Conservation (phyloP, 1,284 basidiomycete species). For the Trichosporon sp. region DNA sequence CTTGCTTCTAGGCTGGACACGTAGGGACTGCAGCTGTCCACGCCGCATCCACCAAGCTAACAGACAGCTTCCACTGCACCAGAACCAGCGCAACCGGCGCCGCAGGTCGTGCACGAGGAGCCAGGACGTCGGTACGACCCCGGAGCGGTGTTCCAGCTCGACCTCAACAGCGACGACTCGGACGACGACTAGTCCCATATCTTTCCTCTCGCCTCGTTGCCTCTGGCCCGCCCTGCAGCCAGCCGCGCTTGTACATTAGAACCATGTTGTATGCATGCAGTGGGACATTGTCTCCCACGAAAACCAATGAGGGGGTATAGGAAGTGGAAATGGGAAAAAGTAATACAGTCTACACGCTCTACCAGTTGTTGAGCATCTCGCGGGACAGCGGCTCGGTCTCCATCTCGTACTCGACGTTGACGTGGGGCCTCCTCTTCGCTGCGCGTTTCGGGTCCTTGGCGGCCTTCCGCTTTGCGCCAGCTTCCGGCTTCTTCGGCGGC, state of each 20-base stretch:
- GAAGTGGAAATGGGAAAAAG: slow-evolving; percentile 6
- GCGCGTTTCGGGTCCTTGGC: slow-evolving; percentile 58
- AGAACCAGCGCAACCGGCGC: slow-evolving; percentile 4
- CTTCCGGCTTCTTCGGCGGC: slow-evolving; percentile 21
- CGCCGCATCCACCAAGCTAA: no score
- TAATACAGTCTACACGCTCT: slow-evolving; percentile 15
- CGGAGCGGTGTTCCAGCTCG: slow-evolving; percentile 38
- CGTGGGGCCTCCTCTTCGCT: slow-evolving; percentile 57
- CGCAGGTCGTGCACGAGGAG: slow-evolving; percentile 31
- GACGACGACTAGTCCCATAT: slow-evolving; percentile 22
- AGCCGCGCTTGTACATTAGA: slow-evolving; percentile 8
- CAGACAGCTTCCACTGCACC: not conserved
- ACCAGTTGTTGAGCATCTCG: slow-evolving; percentile 53
- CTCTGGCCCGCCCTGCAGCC: no score
- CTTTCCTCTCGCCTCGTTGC: not conserved
- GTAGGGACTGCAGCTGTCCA: no score
- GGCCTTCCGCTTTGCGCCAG: slow-evolving; percentile 45
- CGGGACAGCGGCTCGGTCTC: slow-evolving; percentile 67
- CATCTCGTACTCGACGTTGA: slow-evolving; percentile 94
- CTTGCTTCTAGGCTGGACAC: no score
- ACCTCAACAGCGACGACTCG: slow-evolving; percentile 39
- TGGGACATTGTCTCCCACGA: not conserved
- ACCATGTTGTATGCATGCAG: slow-evolving; percentile 27
- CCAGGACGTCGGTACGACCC: slow-evolving; percentile 35
- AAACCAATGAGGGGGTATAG: slow-evolving; percentile 4